Evolutionary conservation across 345 rosid genomes (phyloP).

Genomic region (Eucalyptus cladocalyx): DNA sequence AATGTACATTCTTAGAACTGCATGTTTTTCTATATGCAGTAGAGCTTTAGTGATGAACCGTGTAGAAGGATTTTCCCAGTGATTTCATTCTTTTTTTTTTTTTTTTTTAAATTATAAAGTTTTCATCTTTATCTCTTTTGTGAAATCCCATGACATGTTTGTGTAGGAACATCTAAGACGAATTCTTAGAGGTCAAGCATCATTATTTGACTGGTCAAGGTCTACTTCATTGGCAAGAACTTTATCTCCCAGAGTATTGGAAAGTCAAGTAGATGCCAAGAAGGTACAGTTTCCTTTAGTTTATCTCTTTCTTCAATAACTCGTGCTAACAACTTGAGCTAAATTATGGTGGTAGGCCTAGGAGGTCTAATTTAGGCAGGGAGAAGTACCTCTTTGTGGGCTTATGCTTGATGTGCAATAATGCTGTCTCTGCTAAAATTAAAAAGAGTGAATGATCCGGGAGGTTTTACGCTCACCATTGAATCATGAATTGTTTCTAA

Average conservation of each 20-base stretch:
- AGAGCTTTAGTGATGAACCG: background rate
- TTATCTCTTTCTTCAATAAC: background rate
- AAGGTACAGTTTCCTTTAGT: slow-evolving; percentile 38
- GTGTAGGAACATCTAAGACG: slow-evolving; percentile 80
- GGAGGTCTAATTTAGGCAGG: background rate
- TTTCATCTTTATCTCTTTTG: background rate
- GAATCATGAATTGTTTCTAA: background rate
- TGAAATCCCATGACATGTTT: background rate
- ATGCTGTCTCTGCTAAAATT: background rate
- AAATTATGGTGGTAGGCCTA: background rate
- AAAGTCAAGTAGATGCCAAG: slow-evolving; percentile 95
- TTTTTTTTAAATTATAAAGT: no score
- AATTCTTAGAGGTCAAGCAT: slow-evolving; percentile 94
- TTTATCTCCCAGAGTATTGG: slow-evolving; percentile 92
- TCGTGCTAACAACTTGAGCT: background rate
- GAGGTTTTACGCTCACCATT: background rate
- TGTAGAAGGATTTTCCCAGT: background rate
- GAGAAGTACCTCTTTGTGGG: background rate
- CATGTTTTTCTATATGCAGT: background rate
- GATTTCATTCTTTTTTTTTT: background rate
- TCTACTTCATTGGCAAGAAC: slow-evolving; percentile 93
- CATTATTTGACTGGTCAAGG: slow-evolving; percentile 93
- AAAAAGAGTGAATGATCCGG: background rate
- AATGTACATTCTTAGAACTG: background rate
- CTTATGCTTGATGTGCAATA: background rate